phyloP scores from a whole-genome alignment of 345 rosid genomes.

The Cardamine resedifolia region DNA sequence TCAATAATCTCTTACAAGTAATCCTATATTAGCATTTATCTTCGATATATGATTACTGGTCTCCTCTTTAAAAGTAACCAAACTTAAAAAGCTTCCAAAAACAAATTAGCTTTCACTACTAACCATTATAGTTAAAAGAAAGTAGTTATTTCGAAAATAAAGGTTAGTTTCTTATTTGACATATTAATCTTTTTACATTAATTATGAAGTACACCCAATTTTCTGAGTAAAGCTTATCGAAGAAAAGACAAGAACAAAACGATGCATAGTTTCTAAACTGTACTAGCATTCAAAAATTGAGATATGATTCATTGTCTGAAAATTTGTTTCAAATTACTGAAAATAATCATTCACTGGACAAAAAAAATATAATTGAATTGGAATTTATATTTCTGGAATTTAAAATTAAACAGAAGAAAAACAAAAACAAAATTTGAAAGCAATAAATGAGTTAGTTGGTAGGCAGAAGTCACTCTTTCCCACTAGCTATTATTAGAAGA shows the following conservation, averaged over 20 bases:
- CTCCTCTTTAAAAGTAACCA: conserved; percentile 14
- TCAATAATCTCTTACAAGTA: conserved; percentile 7
- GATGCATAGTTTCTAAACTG: conserved; percentile 19
- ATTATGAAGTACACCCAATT: not conserved
- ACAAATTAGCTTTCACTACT: not conserved
- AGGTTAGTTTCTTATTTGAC: conserved; percentile 17
- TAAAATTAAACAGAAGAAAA: conserved; percentile 1
- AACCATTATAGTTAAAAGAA: conserved; percentile 3
- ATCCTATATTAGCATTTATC: not conserved
- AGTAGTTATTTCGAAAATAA: not conserved
- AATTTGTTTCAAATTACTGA: conserved; percentile 14
- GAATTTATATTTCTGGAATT: not conserved
- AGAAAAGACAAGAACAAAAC: conserved; percentile 14
- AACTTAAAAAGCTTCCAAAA: not conserved
- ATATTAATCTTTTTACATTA: not conserved
- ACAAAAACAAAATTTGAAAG: not conserved
- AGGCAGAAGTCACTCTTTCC: conserved; percentile 36
- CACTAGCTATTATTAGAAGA: conserved; percentile 32
- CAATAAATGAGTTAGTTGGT: conserved; percentile 40
- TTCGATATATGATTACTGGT: not conserved
- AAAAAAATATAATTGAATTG: not conserved
- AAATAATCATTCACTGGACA: conserved; percentile 16
- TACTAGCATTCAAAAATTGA: conserved; percentile 9
- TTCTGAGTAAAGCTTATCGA: not conserved
- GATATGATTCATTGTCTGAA: conserved; percentile 25